phyloP scores from a whole-genome alignment of 108 stramenopile genomes.

The Cyclotella atomus region DNA sequence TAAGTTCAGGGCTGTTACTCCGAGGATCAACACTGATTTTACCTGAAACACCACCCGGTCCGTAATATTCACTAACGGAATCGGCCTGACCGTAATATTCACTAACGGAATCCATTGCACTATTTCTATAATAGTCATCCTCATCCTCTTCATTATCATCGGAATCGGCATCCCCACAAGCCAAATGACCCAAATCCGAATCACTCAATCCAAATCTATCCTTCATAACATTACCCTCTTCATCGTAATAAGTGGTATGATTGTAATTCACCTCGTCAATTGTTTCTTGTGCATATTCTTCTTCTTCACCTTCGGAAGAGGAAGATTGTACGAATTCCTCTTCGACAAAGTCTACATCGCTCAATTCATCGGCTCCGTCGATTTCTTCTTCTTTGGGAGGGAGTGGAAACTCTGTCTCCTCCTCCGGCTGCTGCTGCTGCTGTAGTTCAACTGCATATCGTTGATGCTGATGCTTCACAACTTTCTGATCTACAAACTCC shows the following conservation, averaged over 20 bases:
- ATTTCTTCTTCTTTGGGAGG: background rate
- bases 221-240: background rate
- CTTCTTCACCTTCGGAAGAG: background rate
- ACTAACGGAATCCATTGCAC: background rate
- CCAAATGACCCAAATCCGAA: background rate
- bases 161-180: background rate
- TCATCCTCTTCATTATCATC: background rate
- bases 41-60: background rate
- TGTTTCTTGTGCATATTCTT: background rate
- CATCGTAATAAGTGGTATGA: background rate
- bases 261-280: background rate
- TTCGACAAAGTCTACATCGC: constrained; percentile 2
- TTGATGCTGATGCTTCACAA: too few species aligned
- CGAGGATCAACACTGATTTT: background rate
- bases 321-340: background rate
- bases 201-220: background rate
- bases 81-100: background rate
- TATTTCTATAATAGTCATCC: background rate
- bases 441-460: too few species aligned
- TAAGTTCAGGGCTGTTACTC: constrained; percentile 17
- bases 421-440: background rate
- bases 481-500: too few species aligned
- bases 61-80: background rate
- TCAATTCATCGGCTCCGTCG: constrained; percentile 8
- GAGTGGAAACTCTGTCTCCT: background rate